phyloP scores from a whole-genome alignment of 164 flowering plant species.

The Nymphaea colorata region DNA sequence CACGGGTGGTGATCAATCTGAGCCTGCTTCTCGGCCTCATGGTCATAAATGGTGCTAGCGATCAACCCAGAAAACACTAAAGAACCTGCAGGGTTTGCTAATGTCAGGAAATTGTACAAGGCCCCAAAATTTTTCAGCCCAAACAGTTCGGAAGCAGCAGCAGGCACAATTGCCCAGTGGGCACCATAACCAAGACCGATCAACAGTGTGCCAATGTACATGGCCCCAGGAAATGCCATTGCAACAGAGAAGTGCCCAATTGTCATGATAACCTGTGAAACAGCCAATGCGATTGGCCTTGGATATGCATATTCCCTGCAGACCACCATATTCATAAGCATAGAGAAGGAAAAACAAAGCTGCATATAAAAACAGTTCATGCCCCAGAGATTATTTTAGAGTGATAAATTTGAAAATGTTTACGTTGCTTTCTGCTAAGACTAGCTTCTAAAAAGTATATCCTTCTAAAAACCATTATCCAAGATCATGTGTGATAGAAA shows the following conservation, averaged over 20 bases:
- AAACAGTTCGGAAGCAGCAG: slow-evolving; percentile 48
- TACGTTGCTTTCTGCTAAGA: too few species aligned
- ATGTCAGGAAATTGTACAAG: slow-evolving; percentile 38
- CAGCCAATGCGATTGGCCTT: slow-evolving; percentile 42
- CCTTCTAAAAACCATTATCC: too few species aligned
- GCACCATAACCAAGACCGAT: slow-evolving; percentile 53
- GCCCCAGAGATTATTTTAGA: too few species aligned
- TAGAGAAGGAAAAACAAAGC: neutral
- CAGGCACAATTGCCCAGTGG: slow-evolving; percentile 48
- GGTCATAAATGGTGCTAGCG: slow-evolving; percentile 45
- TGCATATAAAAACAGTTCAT: too few species aligned
- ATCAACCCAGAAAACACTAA: slow-evolving; percentile 38
- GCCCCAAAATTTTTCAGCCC: slow-evolving; percentile 53
- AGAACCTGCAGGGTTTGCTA: slow-evolving; percentile 37
- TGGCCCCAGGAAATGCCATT: slow-evolving; percentile 35
- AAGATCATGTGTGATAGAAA: too few species aligned
- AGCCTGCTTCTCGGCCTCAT: slow-evolving; percentile 34
- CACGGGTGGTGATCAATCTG: neutral
- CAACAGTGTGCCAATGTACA: slow-evolving; percentile 29
- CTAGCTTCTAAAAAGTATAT: too few species aligned
- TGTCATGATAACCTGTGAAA: slow-evolving; percentile 32
- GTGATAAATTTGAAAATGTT: too few species aligned
- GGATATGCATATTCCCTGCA: slow-evolving; percentile 35
- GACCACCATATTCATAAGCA: neutral
- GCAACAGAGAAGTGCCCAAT: slow-evolving; percentile 33